Evolutionary conservation across 2,329 filamentous ascomycete species (phyloP).

Genomic region (Aspergillus fructus): DNA sequence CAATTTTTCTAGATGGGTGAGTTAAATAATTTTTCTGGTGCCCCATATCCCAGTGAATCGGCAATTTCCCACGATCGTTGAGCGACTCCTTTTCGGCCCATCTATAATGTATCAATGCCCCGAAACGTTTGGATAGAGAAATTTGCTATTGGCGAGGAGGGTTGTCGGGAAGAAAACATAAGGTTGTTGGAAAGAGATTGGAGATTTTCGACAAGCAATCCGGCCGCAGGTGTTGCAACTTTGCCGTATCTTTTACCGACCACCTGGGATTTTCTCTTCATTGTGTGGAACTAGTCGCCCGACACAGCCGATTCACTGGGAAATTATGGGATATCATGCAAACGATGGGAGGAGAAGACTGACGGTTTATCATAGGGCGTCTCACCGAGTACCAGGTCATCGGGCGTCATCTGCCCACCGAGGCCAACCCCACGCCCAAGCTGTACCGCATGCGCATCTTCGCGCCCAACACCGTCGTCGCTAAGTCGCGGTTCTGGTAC

Average conservation of each 20-base stretch:
- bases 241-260: neutral
- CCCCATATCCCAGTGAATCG: conserved; percentile 29
- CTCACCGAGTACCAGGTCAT: conserved; percentile 99
- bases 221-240: conserved; percentile 9
- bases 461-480: conserved; percentile 94
- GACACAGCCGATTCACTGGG: conserved; percentile 9
- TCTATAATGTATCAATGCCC: neutral
- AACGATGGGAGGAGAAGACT: conserved; percentile 24
- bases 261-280: conserved; percentile 9
- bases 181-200: conserved; percentile 1
- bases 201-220: conserved; percentile 7
- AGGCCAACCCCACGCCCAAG: conserved; percentile 94
- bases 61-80: conserved; percentile 28
- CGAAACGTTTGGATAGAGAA: neutral
- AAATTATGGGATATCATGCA: neutral
- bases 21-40: conserved; percentile 37
- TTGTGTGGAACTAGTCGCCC: conserved; percentile 19
- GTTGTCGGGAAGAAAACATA: neutral
- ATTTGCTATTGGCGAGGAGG: neutral
- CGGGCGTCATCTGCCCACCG: conserved; percentile 96
- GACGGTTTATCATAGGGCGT: conserved; percentile 68
- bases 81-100: conserved; percentile 19
- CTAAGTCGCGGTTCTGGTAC: conserved; percentile 99
- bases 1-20: conserved; percentile 59
- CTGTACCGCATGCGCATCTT: conserved; percentile 99